Evolutionary conservation across 306 rosid genomes (phyloP).

Genomic region (Vigna unguiculata): DNA sequence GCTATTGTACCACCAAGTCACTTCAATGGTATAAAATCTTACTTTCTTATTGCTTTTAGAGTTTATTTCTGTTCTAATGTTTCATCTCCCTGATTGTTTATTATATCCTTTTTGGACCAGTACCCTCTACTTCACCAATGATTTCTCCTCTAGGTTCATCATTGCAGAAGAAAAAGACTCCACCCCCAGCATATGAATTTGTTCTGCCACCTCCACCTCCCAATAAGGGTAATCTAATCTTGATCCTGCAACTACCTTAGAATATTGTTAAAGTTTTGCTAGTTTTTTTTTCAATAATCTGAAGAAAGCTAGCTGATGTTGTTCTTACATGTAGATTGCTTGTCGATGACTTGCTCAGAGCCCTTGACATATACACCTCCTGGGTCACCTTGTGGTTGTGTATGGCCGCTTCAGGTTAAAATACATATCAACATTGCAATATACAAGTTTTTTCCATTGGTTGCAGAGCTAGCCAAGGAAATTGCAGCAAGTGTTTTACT

Average conservation of each 20-base stretch:
- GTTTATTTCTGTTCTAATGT: slow-evolving; percentile 27
- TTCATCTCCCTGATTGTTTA: slow-evolving; percentile 19
- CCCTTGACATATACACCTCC: slow-evolving; percentile 87
- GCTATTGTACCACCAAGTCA: slow-evolving; percentile 49
- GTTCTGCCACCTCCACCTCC: slow-evolving; percentile 94
- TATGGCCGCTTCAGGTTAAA: slow-evolving; percentile 87
- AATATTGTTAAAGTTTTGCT: slow-evolving; percentile 13
- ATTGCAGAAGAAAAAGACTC: slow-evolving; percentile 56
- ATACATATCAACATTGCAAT: slow-evolving; percentile 63
- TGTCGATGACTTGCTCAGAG: slow-evolving; percentile 70
- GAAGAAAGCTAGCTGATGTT: slow-evolving; percentile 27
- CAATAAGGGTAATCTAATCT: slow-evolving; percentile 66
- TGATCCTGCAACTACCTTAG: slow-evolving; percentile 9
- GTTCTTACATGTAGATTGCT: slow-evolving; percentile 70
- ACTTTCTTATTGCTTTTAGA: slow-evolving; percentile 22
- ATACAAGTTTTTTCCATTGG: slow-evolving; percentile 80
- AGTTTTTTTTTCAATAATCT: slow-evolving; percentile 30
- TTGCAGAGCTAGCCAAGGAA: slow-evolving; percentile 78
- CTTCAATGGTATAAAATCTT: slow-evolving; percentile 55
- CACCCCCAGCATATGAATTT: slow-evolving; percentile 68
- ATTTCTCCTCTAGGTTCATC: slow-evolving; percentile 71
- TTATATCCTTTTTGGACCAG: slow-evolving; percentile 54
- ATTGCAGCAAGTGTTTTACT: slow-evolving; percentile 72
- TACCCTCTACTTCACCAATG: slow-evolving; percentile 65
- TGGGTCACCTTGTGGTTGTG: slow-evolving; percentile 88